Evolutionary conservation across 2,329 filamentous ascomycete genomes (phyloP), one percentile per base, ranked within the genome.

Genomic region (Alternaria angustiovoidea): DNA sequence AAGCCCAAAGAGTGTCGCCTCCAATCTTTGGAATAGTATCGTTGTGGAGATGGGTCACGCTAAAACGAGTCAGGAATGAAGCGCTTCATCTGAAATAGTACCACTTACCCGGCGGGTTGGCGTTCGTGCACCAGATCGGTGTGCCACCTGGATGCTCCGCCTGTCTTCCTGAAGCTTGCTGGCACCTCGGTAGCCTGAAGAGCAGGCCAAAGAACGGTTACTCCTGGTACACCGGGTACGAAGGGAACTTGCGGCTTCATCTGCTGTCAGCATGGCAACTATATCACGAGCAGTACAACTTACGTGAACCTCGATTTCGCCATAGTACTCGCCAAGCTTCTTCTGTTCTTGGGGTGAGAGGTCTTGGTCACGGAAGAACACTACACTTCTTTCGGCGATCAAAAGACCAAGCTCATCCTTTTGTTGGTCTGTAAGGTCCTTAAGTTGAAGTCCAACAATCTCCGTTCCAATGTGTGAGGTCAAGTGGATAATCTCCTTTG

Each of bases 1-100:
- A 88, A 0, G 89, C 88, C 89, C 90, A 92, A 0, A 92, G 83
- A 0, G 90, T 92, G 74, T 92, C 90, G 11, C 90, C 90, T 1
- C 90, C 90, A 0, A 87, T 72, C 0, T 81, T 82, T 0, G 89
- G 88, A 0, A 92, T 81, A 0, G 88, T 88, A 72, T 91, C 89
- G 55, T 90, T 90, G 78, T 91, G 88, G 6, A 91, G 80, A 72
- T 91, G 88, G 0, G 89, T 91, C 54, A 91, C 86, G 32, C 76
- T 74, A 26, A 14, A 8, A 24, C 1, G 4, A 11, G 22, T 67
- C 6, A 70, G 54, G 20, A 2, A 18, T 20, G 2, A 16, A 4
- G 7, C 18, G 43, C 41, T 28, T 12, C 7, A 14, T 24, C 9
- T 3, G 3, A 9, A 24, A 18, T 1, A 47, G 16, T 11, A 4